A percentile compares a stretch with the other conserved stretches of the same genome.
Conservation (phyloP, 1,284 basidiomycete genomes). For the Apiotrichum porosum region DNA sequence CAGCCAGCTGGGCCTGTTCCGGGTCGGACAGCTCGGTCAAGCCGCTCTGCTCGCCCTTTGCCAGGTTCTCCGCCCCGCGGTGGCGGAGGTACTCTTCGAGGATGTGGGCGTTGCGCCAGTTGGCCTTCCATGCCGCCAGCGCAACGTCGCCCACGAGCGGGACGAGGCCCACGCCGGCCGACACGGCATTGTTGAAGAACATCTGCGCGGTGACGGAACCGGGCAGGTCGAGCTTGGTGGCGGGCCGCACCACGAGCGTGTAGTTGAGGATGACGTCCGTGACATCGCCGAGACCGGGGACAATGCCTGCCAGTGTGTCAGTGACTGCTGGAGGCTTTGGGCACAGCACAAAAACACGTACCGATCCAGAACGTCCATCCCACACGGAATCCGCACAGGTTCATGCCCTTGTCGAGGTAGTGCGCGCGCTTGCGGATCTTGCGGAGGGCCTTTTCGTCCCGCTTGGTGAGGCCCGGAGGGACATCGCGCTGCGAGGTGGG, state of each 20-base stretch:
- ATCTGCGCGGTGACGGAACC: constrained; percentile 65
- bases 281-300: constrained; percentile 45
- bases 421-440: constrained; percentile 75
- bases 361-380: constrained; percentile 78
- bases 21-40: not conserved
- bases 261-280: constrained; percentile 58
- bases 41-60: not conserved
- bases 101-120: constrained; percentile 70
- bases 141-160: constrained; percentile 75
- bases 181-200: constrained; percentile 73
- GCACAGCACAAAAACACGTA: constrained; percentile 29
- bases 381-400: constrained; percentile 73
- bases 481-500: constrained; percentile 60
- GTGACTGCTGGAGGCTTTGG: no score
- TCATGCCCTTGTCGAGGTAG: constrained; percentile 86
- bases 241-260: constrained; percentile 69
- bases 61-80: constrained; percentile 41
- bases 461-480: constrained; percentile 70
- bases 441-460: constrained; percentile 70
- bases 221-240: constrained; percentile 61
- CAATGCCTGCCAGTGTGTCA: constrained; percentile 37
- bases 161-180: constrained; percentile 65
- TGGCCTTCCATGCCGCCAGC: constrained; percentile 75
- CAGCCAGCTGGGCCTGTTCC: not conserved
- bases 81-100: constrained; percentile 44